A percentile compares a stretch with the other conserved stretches of the same genome.
Evolutionary conservation across 2,329 filamentous ascomycete genomes (phyloP).

Genomic region (Ophidiomyces ophidiicola): DNA sequence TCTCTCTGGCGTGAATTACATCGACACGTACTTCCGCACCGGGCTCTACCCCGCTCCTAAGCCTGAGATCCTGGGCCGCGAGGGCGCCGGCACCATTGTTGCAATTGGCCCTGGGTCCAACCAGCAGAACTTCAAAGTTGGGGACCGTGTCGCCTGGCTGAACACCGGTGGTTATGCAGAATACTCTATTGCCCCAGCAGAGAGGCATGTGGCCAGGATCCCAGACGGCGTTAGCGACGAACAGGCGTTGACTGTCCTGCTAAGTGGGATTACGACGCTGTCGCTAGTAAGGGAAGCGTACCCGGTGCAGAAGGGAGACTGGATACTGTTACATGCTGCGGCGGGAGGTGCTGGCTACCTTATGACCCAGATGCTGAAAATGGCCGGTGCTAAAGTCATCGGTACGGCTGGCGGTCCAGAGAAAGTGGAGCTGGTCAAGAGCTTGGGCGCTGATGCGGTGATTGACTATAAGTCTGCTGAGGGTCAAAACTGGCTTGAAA

Average conservation of each 20-base stretch:
- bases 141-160: slow-evolving; percentile 63
- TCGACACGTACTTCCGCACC: slow-evolving; percentile 82
- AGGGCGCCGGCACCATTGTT: slow-evolving; percentile 61
- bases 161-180: slow-evolving; percentile 45
- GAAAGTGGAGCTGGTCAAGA: slow-evolving; percentile 58
- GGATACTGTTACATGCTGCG: slow-evolving; percentile 73
- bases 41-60: slow-evolving; percentile 64
- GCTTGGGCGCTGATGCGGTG: slow-evolving; percentile 55
- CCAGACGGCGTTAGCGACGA: slow-evolving; percentile 51
- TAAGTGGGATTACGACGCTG: slow-evolving; percentile 74
- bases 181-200: slow-evolving; percentile 44
- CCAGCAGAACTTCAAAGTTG: slow-evolving; percentile 46
- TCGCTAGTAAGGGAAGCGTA: slow-evolving; percentile 65
- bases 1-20: slow-evolving; percentile 72
- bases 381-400: slow-evolving; percentile 64
- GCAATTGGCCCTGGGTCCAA: slow-evolving; percentile 42
- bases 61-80: slow-evolving; percentile 67
- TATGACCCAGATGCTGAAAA: slow-evolving; percentile 61
- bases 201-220: slow-evolving; percentile 45
- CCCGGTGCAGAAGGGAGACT: slow-evolving; percentile 60
- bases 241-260: slow-evolving; percentile 54
- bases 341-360: slow-evolving; percentile 69
- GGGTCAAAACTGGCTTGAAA: slow-evolving; percentile 63
- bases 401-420: slow-evolving; percentile 62
- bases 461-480: slow-evolving; percentile 78